Conservation (phyloP, 495 filamentous ascomycete species). For the Arthonia radiata region DNA sequence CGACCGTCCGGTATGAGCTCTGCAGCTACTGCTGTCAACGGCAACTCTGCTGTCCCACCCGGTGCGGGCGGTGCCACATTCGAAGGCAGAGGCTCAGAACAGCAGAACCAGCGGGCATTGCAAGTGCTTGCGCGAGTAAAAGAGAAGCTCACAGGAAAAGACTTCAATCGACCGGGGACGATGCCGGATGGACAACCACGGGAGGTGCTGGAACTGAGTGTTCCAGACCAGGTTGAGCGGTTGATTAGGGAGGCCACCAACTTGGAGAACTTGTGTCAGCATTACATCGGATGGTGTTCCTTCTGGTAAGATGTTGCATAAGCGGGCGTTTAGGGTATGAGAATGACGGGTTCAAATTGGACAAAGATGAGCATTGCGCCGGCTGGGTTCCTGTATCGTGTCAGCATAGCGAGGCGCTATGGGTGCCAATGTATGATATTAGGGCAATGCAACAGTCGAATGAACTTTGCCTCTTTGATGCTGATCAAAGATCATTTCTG, state of each 20-base stretch:
- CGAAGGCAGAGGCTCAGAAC: slow-evolving; percentile 31
- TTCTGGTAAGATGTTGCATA: slow-evolving; percentile 80
- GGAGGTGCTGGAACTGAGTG: slow-evolving; percentile 55
- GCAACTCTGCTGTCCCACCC: background rate
- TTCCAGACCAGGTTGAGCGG: slow-evolving; percentile 81
- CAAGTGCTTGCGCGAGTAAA: slow-evolving; percentile 79
- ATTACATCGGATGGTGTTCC: slow-evolving; percentile 95
- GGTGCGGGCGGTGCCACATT: background rate
- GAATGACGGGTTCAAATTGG: too few relatives aligned
- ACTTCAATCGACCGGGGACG: slow-evolving; percentile 35
- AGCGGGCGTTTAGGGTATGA: slow-evolving; percentile 82
- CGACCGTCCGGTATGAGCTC: slow-evolving; percentile 24
- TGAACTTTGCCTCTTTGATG: too few relatives aligned
- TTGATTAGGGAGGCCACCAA: slow-evolving; percentile 85
- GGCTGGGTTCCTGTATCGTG: too few relatives aligned
- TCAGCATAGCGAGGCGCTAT: too few relatives aligned
- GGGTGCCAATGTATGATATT: too few relatives aligned
- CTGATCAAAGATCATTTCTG: too few relatives aligned
- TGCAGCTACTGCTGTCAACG: slow-evolving; percentile 6
- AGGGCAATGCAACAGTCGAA: too few relatives aligned
- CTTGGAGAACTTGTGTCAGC: slow-evolving; percentile 91
- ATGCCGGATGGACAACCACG: too few relatives aligned
- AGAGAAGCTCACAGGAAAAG: slow-evolving; percentile 68
- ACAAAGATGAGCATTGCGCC: too few relatives aligned
- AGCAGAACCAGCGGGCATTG: slow-evolving; percentile 77